These are phyloP conservation scores for Aphanomyces cochlioides DNA, from an alignment of 352 stramenopile species.

Conservation along the genomic window DNA sequence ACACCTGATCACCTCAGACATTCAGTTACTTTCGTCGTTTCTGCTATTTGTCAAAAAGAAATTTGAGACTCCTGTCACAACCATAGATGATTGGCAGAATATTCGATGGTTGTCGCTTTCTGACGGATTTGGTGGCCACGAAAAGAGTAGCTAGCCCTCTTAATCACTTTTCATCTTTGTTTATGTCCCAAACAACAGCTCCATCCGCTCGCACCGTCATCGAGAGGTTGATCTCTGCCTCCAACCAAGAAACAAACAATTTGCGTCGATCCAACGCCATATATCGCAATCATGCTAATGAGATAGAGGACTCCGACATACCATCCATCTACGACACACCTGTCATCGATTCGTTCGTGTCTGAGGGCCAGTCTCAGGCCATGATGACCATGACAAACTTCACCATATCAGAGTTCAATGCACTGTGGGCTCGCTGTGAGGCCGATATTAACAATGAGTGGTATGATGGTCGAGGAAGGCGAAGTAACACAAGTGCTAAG, in stretches of 20 bases:
- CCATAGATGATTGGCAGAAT: too few relatives aligned
- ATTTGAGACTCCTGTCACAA: too few relatives aligned
- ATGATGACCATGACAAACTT: constrained; percentile 8
- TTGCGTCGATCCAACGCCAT: background rate
- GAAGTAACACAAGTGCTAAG: background rate
- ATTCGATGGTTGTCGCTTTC: too few relatives aligned
- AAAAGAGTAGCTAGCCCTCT: too few relatives aligned
- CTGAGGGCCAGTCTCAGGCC: background rate
- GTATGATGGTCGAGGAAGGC: constrained; percentile 2
- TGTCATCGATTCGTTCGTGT: background rate
- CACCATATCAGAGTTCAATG: background rate
- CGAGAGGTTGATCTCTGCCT: too few relatives aligned
- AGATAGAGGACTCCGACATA: background rate
- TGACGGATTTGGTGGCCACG: too few relatives aligned
- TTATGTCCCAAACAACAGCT: too few relatives aligned
- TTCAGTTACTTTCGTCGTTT: too few relatives aligned
- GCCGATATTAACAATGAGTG: background rate
- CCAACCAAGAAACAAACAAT: background rate
- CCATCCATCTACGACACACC: background rate
- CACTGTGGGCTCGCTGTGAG: background rate
- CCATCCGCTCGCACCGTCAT: too few relatives aligned
- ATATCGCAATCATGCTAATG: background rate
- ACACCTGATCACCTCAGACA: too few relatives aligned
- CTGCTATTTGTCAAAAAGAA: too few relatives aligned
- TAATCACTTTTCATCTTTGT: too few relatives aligned